Percentiles rank a stretch among this genome's conserved stretches.
These are phyloP conservation scores for Colletotrichum lupini DNA, from an alignment of 2,329 filamentous ascomycete species.

Conservation along the genomic window DNA sequence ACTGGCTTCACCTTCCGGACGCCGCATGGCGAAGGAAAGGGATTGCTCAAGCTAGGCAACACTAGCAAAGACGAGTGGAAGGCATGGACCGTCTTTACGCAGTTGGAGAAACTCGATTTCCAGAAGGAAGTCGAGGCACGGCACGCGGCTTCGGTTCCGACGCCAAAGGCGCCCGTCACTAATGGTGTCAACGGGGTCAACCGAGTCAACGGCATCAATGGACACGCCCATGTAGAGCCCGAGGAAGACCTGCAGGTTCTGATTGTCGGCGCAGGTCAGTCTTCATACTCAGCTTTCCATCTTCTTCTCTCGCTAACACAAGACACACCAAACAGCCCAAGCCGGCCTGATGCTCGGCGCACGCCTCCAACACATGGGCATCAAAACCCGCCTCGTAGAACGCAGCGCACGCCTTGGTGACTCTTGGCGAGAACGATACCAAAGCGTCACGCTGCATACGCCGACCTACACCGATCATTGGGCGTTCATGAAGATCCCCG, in stretches of 20 bases:
- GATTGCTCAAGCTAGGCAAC: slow-evolving; percentile 38
- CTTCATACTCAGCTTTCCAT: neutral
- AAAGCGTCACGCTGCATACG: slow-evolving; percentile 39
- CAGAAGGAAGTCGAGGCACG: slow-evolving; percentile 30
- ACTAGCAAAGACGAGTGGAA: slow-evolving; percentile 37
- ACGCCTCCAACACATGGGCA: slow-evolving; percentile 41
- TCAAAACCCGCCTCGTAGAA: slow-evolving; percentile 54
- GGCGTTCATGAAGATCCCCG: slow-evolving; percentile 40
- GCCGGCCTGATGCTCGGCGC: slow-evolving; percentile 53
- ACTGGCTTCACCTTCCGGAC: slow-evolving; percentile 37
- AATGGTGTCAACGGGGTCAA: neutral
- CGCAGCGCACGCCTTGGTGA: slow-evolving; percentile 57
- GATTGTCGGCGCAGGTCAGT: slow-evolving; percentile 51
- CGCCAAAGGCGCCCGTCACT: neutral
- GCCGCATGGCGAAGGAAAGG: slow-evolving; percentile 36
- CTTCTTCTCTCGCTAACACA: neutral
- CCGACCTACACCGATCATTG: slow-evolving; percentile 40
- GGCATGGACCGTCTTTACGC: slow-evolving; percentile 41
- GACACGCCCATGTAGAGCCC: slow-evolving; percentile 40
- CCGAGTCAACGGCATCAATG: slow-evolving; percentile 39
- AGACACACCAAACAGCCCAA: slow-evolving; percentile 45
- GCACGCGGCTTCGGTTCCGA: neutral
- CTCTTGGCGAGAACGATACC: slow-evolving; percentile 62
- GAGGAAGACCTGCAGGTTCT: slow-evolving; percentile 48
- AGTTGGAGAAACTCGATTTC: slow-evolving; percentile 40